phyloP scores from a whole-genome alignment of 805 yeast genomes.

The Lipomyces sp. region DNA sequence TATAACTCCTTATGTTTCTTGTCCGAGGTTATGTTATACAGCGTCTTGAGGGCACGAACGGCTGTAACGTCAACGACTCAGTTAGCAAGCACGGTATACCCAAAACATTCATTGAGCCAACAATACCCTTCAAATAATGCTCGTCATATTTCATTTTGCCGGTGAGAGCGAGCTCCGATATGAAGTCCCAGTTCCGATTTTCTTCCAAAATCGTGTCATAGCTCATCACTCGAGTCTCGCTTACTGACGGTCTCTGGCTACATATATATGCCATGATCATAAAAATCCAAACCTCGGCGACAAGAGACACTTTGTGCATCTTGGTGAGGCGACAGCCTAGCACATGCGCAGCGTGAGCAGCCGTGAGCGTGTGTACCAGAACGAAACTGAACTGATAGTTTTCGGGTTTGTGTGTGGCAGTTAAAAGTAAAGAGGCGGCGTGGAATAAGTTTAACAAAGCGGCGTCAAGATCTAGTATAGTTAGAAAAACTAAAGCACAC shows the following conservation, averaged over 20 bases:
- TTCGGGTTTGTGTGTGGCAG: conserved; percentile 29
- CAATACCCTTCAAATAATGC: conserved; percentile 30
- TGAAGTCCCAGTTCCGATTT: conserved; percentile 20
- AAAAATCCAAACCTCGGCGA: conserved; percentile 24
- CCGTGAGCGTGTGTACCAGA: conserved; percentile 35
- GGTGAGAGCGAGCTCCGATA: conserved; percentile 18
- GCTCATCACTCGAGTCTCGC: neutral
- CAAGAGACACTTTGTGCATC: conserved; percentile 9
- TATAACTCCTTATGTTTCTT: conserved; percentile 3
- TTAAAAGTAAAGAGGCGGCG: conserved; percentile 28
- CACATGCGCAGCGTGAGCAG: conserved; percentile 31
- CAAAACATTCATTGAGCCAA: no score
- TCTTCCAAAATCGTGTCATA: conserved; percentile 14
- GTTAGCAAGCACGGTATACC: neutral
- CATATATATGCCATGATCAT: conserved; percentile 20
- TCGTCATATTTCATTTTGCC: conserved; percentile 16
- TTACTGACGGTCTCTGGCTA: conserved; percentile 13
- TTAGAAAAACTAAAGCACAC: neutral
- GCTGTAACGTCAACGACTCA: conserved; percentile 8
- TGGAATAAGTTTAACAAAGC: conserved; percentile 26
- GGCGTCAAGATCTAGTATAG: conserved; percentile 13
- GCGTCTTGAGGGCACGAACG: conserved; percentile 17
- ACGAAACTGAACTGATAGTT: conserved; percentile 33
- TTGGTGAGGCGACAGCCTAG: conserved; percentile 15
- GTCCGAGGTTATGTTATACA: conserved; percentile 3